These are phyloP conservation scores for Exophiala aquamarina DNA, from an alignment of 2,329 filamentous ascomycete genomes.

Conservation along the genomic window DNA sequence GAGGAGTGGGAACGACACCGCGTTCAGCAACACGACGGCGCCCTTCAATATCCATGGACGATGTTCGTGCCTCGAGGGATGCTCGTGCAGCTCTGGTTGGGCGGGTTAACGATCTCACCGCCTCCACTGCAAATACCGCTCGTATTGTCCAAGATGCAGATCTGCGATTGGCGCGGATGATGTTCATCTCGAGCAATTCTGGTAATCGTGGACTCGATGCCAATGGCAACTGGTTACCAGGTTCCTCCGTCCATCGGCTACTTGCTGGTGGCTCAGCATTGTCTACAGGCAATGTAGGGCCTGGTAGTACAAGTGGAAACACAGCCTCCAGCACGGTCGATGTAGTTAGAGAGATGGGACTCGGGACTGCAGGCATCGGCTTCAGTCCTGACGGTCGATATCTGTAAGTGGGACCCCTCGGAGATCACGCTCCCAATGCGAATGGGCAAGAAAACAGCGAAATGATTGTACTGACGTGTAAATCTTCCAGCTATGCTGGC, in stretches of 20 bases:
- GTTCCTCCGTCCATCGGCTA: constrained; percentile 33
- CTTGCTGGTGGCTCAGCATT: constrained; percentile 32
- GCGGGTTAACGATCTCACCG: too few species aligned
- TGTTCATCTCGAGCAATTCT: constrained; percentile 17
- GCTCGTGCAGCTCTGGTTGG: too few species aligned
- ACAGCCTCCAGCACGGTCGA: constrained; percentile 26
- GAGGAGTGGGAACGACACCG: background rate
- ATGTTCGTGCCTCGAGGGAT: background rate
- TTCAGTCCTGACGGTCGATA: constrained; percentile 48
- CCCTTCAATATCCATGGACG: background rate
- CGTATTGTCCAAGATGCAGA: constrained; percentile 20
- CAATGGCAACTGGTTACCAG: constrained; percentile 30
- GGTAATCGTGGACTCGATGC: constrained; percentile 20
- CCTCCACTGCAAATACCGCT: background rate
- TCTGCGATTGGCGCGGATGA: constrained; percentile 22
- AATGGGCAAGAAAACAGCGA: too few species aligned
- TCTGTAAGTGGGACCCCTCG: constrained; percentile 41
- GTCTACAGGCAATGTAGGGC: background rate
- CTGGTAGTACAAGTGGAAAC: too few species aligned
- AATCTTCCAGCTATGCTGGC: constrained; percentile 46
- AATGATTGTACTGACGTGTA: too few species aligned
- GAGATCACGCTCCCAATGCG: too few species aligned
- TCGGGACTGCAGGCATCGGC: constrained; percentile 47
- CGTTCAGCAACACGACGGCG: background rate
- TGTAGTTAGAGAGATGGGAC: constrained; percentile 38